phyloP scores from a whole-genome alignment of 345 rosid species.

The Tarenaya hassleriana region DNA sequence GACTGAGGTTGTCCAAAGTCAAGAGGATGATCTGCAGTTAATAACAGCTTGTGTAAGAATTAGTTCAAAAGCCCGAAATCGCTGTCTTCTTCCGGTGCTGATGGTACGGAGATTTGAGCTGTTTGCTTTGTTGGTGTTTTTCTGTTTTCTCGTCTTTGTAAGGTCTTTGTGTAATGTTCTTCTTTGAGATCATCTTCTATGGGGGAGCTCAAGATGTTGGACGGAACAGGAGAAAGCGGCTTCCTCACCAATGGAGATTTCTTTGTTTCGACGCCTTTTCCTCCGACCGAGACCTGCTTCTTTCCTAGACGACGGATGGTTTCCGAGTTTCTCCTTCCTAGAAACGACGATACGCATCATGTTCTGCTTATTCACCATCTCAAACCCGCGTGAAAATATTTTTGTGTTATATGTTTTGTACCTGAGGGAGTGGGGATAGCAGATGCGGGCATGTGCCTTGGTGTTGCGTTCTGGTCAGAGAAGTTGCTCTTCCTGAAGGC shows the following conservation, averaged over 20 bases:
- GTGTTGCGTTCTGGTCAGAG: conserved; percentile 29
- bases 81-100: too few species aligned
- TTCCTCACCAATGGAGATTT: conserved; percentile 35
- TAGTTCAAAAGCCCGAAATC: too few species aligned
- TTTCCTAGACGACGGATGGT: conserved; percentile 36
- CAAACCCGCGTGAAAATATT: neutral
- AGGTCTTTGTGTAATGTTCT: conserved; percentile 17
- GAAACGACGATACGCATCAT: conserved; percentile 14
- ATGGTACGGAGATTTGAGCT: conserved; percentile 32
- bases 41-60: too few species aligned
- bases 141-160: conserved; percentile 33
- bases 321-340: conserved; percentile 55
- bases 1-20: too few species aligned
- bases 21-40: too few species aligned
- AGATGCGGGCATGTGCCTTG: conserved; percentile 21
- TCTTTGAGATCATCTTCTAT: conserved; percentile 41
- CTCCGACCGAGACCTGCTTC: conserved; percentile 29
- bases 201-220: conserved; percentile 40
- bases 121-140: conserved; percentile 27
- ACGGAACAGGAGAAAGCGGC: conserved; percentile 58
- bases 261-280: conserved; percentile 23
- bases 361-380: neutral
- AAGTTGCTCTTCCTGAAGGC: conserved; percentile 26
- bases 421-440: conserved; percentile 23
- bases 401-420: conserved; percentile 7